A percentile compares a stretch with the other conserved stretches of the same genome.
phyloP scores from a whole-genome alignment of 495 filamentous ascomycete genomes.

The Trichoderma parareesei region DNA sequence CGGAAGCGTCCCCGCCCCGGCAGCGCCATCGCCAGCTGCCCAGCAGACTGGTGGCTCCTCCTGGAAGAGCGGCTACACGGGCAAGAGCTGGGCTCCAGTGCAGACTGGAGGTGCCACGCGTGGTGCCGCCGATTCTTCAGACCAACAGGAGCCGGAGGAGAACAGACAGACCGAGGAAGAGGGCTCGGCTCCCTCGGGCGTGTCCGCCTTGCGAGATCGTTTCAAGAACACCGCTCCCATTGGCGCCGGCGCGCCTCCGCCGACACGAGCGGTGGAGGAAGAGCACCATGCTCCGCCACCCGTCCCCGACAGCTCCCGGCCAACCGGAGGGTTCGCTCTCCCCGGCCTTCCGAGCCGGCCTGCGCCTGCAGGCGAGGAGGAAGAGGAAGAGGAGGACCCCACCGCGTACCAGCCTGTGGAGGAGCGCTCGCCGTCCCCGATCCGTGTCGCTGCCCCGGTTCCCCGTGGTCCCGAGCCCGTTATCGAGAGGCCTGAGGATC shows the following conservation, averaged over 20 bases:
- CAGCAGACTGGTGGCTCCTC: conserved; percentile 61
- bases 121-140: conserved; percentile 47
- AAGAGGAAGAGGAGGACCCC: conserved; percentile 43
- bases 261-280: conserved; percentile 24
- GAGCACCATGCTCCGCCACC: conserved; percentile 48
- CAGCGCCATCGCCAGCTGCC: conserved; percentile 33
- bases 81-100: conserved; percentile 82
- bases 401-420: conserved; percentile 22
- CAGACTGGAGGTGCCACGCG: conserved; percentile 56
- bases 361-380: conserved; percentile 44
- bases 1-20: conserved; percentile 30
- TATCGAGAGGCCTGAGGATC: conserved; percentile 41
- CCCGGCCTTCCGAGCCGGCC: conserved; percentile 62
- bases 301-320: conserved; percentile 53
- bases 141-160: conserved; percentile 51
- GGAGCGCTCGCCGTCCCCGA: conserved; percentile 53
- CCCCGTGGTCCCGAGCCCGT: conserved; percentile 49
- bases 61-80: conserved; percentile 85
- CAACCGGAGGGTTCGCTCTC: conserved; percentile 60
- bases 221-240: conserved; percentile 66
- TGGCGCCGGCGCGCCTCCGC: conserved; percentile 42
- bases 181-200: conserved; percentile 49
- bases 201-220: conserved; percentile 65
- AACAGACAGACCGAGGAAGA: conserved; percentile 35
- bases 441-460: conserved; percentile 83